phyloP scores from a whole-genome alignment of 2,329 filamentous ascomycete species.

The Thelonectria discophora region DNA sequence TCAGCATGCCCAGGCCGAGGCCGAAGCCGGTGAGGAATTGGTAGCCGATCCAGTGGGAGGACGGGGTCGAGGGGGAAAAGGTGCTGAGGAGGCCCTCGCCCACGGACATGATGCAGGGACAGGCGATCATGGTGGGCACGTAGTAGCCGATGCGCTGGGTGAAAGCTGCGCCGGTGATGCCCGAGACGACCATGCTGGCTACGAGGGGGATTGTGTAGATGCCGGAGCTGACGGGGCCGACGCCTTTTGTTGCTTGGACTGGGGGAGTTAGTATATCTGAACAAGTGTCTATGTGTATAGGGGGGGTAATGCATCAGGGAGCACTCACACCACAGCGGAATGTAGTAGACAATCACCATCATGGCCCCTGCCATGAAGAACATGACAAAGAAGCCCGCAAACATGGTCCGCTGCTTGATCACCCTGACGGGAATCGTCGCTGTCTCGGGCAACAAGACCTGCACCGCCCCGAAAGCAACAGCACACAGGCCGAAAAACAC shows the following conservation, averaged over 20 bases:
- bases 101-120: conserved; percentile 59
- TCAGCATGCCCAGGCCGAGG: conserved; percentile 67
- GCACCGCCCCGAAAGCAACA: conserved; percentile 59
- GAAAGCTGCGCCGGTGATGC: conserved; percentile 56
- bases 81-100: conserved; percentile 68
- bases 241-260: conserved; percentile 66
- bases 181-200: conserved; percentile 62
- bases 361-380: conserved; percentile 60
- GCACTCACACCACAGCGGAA: conserved; percentile 64
- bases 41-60: conserved; percentile 66
- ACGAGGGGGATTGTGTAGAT: conserved; percentile 67
- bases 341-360: conserved; percentile 63
- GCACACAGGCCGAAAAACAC: conserved; percentile 58
- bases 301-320: background rate
- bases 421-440: conserved; percentile 66
- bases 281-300: background rate
- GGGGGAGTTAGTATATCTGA: conserved; percentile 27
- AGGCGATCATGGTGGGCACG: conserved; percentile 63
- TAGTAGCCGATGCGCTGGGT: conserved; percentile 68
- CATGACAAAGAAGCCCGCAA: conserved; percentile 56
- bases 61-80: conserved; percentile 56
- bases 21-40: conserved; percentile 68
- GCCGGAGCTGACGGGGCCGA: conserved; percentile 62
- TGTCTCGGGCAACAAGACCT: conserved; percentile 62
- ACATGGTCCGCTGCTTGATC: conserved; percentile 64